These are phyloP conservation scores for Forsythia suspensa DNA, from an alignment of 257 asterid genomes.

Conservation along the genomic window DNA sequence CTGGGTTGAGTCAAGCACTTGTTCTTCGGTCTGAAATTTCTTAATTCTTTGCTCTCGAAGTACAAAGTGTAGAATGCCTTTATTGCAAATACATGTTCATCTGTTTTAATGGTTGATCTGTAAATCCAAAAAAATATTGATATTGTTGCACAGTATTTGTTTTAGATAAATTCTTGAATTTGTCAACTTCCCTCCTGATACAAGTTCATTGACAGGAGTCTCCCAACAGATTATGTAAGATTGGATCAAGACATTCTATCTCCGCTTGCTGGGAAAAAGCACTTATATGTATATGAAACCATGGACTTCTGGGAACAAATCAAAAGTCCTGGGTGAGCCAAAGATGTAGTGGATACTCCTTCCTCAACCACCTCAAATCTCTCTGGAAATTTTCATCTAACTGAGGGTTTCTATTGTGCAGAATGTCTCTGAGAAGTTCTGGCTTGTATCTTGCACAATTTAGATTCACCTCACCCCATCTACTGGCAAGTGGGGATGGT, in stretches of 20 bases:
- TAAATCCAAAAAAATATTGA: neutral
- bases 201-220: conserved; percentile 52
- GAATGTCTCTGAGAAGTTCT: conserved; percentile 32
- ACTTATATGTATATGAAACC: conserved; percentile 83
- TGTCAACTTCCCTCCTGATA: conserved; percentile 21
- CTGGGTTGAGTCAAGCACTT: neutral
- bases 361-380: conserved; percentile 5
- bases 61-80: neutral
- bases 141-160: neutral
- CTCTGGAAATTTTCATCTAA: neutral
- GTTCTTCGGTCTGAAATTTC: neutral
- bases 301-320: conserved; percentile 92
- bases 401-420: conserved; percentile 11
- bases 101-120: neutral
- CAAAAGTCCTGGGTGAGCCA: conserved; percentile 79
- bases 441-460: conserved; percentile 43
- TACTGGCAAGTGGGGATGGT: conserved; percentile 41
- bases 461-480: conserved; percentile 32
- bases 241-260: conserved; percentile 92
- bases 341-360: conserved; percentile 8
- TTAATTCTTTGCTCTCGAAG: neutral
- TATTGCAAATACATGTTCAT: neutral
- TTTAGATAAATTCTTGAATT: neutral
- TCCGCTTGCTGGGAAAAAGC: conserved; percentile 90
- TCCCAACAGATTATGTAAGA: conserved; percentile 84